Conservation (phyloP, 352 stramenopile species). For the Phytophthora multivora region DNA sequence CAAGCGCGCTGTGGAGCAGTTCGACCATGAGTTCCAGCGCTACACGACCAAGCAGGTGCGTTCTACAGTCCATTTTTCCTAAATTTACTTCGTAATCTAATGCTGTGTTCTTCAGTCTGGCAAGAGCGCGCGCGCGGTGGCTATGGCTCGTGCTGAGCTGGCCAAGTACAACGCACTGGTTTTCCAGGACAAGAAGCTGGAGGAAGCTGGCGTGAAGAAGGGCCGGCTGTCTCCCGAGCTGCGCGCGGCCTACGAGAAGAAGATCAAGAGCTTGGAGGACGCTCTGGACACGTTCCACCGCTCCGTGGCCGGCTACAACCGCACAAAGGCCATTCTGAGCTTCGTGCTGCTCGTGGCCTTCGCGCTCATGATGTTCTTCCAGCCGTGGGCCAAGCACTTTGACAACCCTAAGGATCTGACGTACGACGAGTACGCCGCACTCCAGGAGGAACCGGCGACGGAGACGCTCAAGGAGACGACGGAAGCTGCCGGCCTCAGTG, state of each 20-base stretch:
- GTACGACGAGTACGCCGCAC: conserved; percentile 31
- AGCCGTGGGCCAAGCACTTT: conserved; percentile 67
- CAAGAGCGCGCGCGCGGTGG: conserved; percentile 73
- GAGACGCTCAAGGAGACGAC: conserved; percentile 26
- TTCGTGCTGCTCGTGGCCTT: conserved; percentile 60
- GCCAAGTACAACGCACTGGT: conserved; percentile 80
- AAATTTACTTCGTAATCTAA: background rate
- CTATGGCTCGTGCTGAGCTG: conserved; percentile 80
- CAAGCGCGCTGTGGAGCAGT: conserved; percentile 70
- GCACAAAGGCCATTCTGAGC: conserved; percentile 68
- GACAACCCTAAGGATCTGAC: conserved; percentile 26
- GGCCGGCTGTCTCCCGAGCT: conserved; percentile 59
- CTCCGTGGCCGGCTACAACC: conserved; percentile 79
- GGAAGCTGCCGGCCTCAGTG: conserved; percentile 23
- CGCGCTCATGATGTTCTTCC: conserved; percentile 73
- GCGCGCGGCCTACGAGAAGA: conserved; percentile 70
- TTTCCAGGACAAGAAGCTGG: conserved; percentile 88
- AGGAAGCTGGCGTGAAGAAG: conserved; percentile 69
- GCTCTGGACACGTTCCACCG: conserved; percentile 82
- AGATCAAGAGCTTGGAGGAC: conserved; percentile 68
- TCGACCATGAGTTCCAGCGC: conserved; percentile 86
- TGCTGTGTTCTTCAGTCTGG: conserved; percentile 36
- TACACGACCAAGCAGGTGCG: conserved; percentile 85
- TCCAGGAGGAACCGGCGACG: conserved; percentile 27
- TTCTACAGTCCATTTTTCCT: background rate